Evolutionary conservation across 176 grass and related monocot species (phyloP).

Genomic region (Ananas comosus): DNA sequence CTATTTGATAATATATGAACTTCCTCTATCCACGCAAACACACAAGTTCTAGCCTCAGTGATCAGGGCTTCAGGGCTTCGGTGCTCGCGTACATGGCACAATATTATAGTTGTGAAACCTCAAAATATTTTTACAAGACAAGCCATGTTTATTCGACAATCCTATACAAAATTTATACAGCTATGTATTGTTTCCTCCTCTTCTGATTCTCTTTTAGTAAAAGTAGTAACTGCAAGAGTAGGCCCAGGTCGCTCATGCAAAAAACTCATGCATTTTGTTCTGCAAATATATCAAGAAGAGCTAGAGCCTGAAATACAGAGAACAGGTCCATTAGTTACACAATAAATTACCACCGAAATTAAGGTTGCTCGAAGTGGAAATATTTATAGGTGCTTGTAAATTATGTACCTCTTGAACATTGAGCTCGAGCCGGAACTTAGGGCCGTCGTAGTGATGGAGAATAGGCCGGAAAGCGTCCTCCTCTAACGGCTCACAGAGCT

Average conservation of each 20-base stretch:
- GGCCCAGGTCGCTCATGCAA: too few species aligned
- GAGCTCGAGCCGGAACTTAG: slow-evolving; percentile 94
- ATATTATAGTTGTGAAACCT: neutral
- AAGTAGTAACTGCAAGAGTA: too few species aligned
- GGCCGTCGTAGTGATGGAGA: slow-evolving; percentile 98
- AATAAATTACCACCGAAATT: neutral
- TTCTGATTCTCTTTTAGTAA: too few species aligned
- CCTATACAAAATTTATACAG: too few species aligned
- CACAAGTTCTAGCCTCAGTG: too few species aligned
- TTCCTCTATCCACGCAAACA: too few species aligned
- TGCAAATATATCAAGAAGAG: slow-evolving; percentile 77
- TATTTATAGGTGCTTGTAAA: too few species aligned
- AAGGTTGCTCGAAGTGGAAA: neutral
- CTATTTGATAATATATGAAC: too few species aligned
- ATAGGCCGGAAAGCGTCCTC: slow-evolving; percentile 95
- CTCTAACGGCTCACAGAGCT: slow-evolving; percentile 69
- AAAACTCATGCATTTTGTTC: slow-evolving; percentile 54
- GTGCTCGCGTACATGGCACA: too few species aligned
- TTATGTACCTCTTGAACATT: slow-evolving; percentile 60
- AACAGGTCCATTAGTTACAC: neutral
- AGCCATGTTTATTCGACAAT: neutral
- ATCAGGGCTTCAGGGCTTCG: too few species aligned
- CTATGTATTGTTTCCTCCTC: too few species aligned
- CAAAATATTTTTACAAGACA: slow-evolving; percentile 20
- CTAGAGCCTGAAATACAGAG: slow-evolving; percentile 42